These are phyloP conservation scores for Solanum habrochaites DNA, from an alignment of 257 asterid species.

Conservation along the genomic window DNA sequence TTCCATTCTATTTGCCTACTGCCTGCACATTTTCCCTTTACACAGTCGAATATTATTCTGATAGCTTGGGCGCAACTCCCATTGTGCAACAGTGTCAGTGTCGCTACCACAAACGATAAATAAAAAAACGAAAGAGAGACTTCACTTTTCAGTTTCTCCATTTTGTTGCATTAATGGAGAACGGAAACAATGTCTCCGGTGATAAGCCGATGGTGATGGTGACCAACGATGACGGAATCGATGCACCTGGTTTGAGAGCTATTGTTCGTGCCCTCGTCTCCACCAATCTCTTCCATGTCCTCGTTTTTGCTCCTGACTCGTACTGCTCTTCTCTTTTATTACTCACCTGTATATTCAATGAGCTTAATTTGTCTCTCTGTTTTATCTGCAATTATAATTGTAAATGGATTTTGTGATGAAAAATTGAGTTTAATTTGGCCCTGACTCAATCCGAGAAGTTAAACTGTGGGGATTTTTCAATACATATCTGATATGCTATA, in stretches of 20 bases:
- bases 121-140: neutral
- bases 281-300: constrained; percentile 51
- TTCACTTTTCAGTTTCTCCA: neutral
- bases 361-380: neutral
- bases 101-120: neutral
- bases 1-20: neutral
- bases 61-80: neutral
- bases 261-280: constrained; percentile 60
- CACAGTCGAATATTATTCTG: neutral
- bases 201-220: constrained; percentile 61
- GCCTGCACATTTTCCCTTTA: neutral
- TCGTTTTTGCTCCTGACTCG: constrained; percentile 92
- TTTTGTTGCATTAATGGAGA: neutral
- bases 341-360: neutral
- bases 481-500: no score
- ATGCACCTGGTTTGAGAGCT: constrained; percentile 72
- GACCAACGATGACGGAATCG: constrained; percentile 90
- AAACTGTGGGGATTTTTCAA: no score
- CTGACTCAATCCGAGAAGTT: no score
- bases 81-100: neutral
- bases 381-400: neutral
- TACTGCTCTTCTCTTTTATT: neutral
- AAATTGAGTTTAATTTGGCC: no score
- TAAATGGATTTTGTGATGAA: no score
- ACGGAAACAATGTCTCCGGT: neutral